Evolutionary conservation across 768 basidiomycete species (phyloP).

Genomic region (Termitomyces sp.): DNA sequence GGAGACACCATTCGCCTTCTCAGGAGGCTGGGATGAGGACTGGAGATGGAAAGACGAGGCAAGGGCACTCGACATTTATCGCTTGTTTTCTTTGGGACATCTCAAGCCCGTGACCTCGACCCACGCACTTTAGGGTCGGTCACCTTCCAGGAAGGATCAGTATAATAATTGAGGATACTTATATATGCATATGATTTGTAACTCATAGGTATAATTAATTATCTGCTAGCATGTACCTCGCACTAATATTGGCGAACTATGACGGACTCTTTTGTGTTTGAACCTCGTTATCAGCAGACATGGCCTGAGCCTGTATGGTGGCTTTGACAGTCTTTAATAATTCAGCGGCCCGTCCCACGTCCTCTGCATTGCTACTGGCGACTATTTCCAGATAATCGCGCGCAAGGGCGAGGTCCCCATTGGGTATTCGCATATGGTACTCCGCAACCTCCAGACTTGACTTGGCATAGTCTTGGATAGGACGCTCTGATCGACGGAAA

Average conservation of each 20-base stretch:
- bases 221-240: neutral
- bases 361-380: constrained; percentile 77
- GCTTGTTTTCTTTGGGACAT: constrained; percentile 39
- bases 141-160: neutral
- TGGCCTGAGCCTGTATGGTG: constrained; percentile 26
- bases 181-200: neutral
- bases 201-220: neutral
- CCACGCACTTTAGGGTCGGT: constrained; percentile 36
- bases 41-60: constrained; percentile 31
- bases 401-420: constrained; percentile 69
- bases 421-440: constrained; percentile 61
- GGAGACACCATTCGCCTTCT: constrained; percentile 16
- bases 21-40: constrained; percentile 20
- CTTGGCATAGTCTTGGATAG: constrained; percentile 75
- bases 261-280: constrained; percentile 1
- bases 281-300: constrained; percentile 15
- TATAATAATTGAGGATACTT: neutral
- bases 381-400: constrained; percentile 71
- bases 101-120: constrained; percentile 35
- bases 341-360: constrained; percentile 71
- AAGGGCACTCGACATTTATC: constrained; percentile 41
- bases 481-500: constrained; percentile 47
- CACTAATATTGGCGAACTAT: neutral
- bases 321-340: constrained; percentile 58
- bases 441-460: constrained; percentile 86